Conservation (phyloP, 352 stramenopile genomes). For the Phytophthora citrophthora region DNA sequence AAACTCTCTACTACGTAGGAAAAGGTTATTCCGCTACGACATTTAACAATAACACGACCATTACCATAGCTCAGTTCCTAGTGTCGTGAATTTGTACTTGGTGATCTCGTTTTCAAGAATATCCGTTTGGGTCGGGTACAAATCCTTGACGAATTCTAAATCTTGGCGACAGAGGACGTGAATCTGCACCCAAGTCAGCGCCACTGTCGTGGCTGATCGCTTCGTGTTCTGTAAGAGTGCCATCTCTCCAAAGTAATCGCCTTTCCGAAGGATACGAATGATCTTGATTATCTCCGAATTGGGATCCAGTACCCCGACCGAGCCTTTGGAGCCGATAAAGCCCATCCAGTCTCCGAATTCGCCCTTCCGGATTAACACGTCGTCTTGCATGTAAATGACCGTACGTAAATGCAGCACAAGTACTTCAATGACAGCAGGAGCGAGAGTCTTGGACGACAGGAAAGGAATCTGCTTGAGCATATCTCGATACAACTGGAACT, state of each 20-base stretch:
- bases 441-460: slow-evolving; percentile 62
- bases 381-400: slow-evolving; percentile 84
- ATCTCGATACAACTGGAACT: slow-evolving; percentile 80
- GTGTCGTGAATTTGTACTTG: slow-evolving; percentile 66
- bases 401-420: slow-evolving; percentile 84
- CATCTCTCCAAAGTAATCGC: slow-evolving; percentile 82
- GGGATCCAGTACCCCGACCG: slow-evolving; percentile 69
- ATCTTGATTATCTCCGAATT: slow-evolving; percentile 52
- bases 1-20: not conserved
- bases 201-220: slow-evolving; percentile 63
- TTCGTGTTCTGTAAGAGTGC: slow-evolving; percentile 63
- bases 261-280: slow-evolving; percentile 69
- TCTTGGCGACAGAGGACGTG: slow-evolving; percentile 65
- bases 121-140: slow-evolving; percentile 57
- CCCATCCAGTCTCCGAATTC: slow-evolving; percentile 60
- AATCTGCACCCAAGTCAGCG: slow-evolving; percentile 75
- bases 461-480: slow-evolving; percentile 83
- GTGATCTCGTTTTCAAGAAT: slow-evolving; percentile 69
- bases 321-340: slow-evolving; percentile 78
- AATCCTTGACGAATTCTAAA: slow-evolving; percentile 63
- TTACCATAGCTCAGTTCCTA: slow-evolving; percentile 44
- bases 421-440: slow-evolving; percentile 72
- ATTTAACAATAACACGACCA: not conserved
- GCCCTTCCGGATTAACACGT: slow-evolving; percentile 75
- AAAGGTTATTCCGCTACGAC: not conserved